These are phyloP conservation scores for Myrica gale DNA, from an alignment of 306 rosid species.

Conservation along the genomic window DNA sequence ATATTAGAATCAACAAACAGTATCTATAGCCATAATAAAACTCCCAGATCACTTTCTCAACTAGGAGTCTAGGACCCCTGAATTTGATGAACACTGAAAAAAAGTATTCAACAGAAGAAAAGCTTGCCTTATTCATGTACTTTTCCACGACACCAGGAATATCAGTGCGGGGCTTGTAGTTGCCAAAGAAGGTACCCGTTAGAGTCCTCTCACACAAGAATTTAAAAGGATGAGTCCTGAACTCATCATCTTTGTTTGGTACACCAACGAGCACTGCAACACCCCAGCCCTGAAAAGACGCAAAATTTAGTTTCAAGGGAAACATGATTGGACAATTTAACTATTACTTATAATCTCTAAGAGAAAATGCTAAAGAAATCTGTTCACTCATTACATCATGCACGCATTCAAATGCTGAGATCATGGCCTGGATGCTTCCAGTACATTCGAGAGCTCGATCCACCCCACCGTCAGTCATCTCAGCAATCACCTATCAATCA, in stretches of 20 bases:
- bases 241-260: slow-evolving; percentile 77
- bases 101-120: background rate
- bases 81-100: background rate
- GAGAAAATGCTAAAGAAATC: background rate
- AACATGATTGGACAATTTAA: background rate
- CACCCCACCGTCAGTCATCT: slow-evolving; percentile 84
- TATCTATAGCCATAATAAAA: background rate
- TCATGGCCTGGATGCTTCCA: slow-evolving; percentile 84
- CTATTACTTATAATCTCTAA: background rate
- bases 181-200: slow-evolving; percentile 88
- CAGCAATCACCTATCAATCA: slow-evolving; percentile 62
- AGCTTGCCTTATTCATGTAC: slow-evolving; percentile 60
- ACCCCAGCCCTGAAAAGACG: slow-evolving; percentile 76
- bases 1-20: background rate
- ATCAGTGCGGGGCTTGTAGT: slow-evolving; percentile 80
- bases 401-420: slow-evolving; percentile 89
- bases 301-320: background rate
- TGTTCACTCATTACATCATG: slow-evolving; percentile 54
- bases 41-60: too few relatives aligned
- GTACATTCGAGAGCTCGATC: slow-evolving; percentile 90
- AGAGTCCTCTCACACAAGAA: slow-evolving; percentile 79
- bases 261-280: slow-evolving; percentile 93
- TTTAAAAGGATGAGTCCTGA: slow-evolving; percentile 75
- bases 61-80: background rate
- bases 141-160: slow-evolving; percentile 69